Percentiles rank a stretch among this genome's conserved stretches.
phyloP scores from a whole-genome alignment of 2,329 filamentous ascomycete genomes.

The Alternaria hordeiaustralica region DNA sequence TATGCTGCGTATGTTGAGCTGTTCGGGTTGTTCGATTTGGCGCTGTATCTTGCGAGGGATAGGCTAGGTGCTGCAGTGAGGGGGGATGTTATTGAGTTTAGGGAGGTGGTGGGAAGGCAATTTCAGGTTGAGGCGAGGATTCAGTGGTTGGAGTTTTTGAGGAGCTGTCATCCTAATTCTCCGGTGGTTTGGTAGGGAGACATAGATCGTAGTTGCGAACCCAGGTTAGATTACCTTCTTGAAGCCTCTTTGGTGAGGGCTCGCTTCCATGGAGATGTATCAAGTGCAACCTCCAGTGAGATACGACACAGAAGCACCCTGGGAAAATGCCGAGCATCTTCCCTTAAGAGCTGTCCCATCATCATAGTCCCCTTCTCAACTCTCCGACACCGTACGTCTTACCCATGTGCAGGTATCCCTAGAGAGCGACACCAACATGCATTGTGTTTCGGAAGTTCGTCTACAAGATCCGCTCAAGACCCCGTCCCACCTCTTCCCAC shows the following conservation, averaged over 20 bases:
- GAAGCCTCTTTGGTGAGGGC: neutral
- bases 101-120: neutral
- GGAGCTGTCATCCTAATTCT: neutral
- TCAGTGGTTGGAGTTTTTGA: neutral
- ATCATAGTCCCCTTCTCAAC: neutral
- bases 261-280: neutral
- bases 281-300: neutral
- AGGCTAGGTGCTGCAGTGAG: neutral
- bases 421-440: neutral
- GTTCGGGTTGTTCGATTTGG: neutral
- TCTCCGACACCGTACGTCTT: neutral
- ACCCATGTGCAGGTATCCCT: neutral
- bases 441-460: no score
- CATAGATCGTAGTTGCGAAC: neutral
- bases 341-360: neutral
- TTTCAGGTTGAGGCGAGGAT: neutral
- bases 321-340: neutral
- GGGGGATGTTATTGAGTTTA: neutral
- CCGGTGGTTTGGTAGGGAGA: neutral
- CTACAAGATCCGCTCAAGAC: no score
- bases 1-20: neutral
- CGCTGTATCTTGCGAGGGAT: neutral
- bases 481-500: neutral
- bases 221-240: neutral
- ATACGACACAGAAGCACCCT: fast-evolving